Evolutionary conservation across 75 land plant genomes (phyloP), one percentile per base, ranked within the genome.

Genomic region (Selaginella moellendorffii): DNA sequence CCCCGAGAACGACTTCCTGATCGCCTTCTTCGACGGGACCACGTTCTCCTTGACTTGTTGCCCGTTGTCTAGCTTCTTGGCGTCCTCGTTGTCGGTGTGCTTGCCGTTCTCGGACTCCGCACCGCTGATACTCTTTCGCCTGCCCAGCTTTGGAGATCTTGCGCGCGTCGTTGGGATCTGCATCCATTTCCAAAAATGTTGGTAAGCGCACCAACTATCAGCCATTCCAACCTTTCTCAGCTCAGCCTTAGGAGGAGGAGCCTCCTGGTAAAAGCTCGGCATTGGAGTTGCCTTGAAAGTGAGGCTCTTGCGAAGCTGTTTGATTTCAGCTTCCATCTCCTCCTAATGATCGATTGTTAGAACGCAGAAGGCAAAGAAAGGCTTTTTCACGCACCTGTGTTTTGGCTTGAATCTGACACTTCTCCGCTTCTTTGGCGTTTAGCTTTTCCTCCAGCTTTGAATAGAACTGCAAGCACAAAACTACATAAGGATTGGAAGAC

Each of bases 121-220:
- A 5, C 46, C 46, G 46, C 46, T 36, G 5, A 36, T 36, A 14
- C 46, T 36, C 46, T 36, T 36, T 36, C 95, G 69, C 28, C 86
- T 67, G 10, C 83, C 80, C 1, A 88, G 71, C 72, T 85, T 88
- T n/a, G 90, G 86, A 1, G 95, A 88, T 31, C 69, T 79, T 36
- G 95, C 83, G 64, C 83, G 80, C 36, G 95, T 88, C 56, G 90
- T 69, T 0, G 95, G 82, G n/a, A 73, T 69, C 86, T 85, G 74
- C 2, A 26, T 28, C 18, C 22, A 22, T 28, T 19, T 28, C 46
- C 20, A n/a, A n/a, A n/a, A n/a, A n/a, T n/a, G n/a, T n/a, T n/a
- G n/a, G n/a, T n/a, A n/a, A n/a, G n/a, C n/a, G n/a, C n/a, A n/a
- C n/a, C n/a, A n/a, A n/a, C n/a, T n/a, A n/a, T n/a, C n/a, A n/a